Evolutionary conservation across 768 basidiomycete species (phyloP), one percentile per base, ranked within the genome.

Genomic region (Trametes sanguinea): DNA sequence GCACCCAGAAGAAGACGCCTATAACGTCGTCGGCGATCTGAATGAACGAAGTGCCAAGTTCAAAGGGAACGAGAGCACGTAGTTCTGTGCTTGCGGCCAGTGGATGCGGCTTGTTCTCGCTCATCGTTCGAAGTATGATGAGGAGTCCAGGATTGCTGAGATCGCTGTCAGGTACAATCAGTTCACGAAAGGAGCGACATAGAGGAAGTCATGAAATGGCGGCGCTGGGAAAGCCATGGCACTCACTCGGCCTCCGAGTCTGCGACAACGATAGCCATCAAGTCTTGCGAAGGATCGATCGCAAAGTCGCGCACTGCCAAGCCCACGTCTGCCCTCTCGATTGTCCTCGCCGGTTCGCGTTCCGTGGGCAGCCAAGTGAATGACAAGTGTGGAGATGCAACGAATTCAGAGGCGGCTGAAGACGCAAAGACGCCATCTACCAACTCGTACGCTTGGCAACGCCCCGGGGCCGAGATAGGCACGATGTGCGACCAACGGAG

Each of bases 201-300:
- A 64, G 13, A 39, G 13, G 8, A 8, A 39, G 39, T 22, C 39
- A 39, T 39, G 39, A 39, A 39, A 39, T 8, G 39, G 13, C 39
- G 39, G 22, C 22, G 22, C 22, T 39, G 42, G 42, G 4, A 8
- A n/a, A 43, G 14, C 7, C 14, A n/a, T 14, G 7, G n/a, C 16
- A 61, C 67, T 55, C 47, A 71, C 69, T n/a, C 30, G 1, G 30
- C 8, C 8, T 61, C 62, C n/a, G 11, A 37, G 35, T 67, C 67
- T 13, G 53, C 45, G 16, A 70, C 66, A n/a, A 84, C 70, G 14
- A 83, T 68, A 7, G 81, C 77, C 40, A 87, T 73, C 48, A 88
- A 67, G 64, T 88, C 85, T 69, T 88, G 87, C 4, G 83, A 79
- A 0, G 87, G 85, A 65, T 88, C 86, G n/a, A 87, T 81, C 0